Percentiles rank a stretch among this genome's conserved stretches.
phyloP scores from a whole-genome alignment of 805 yeast species.

The Maudiozyma barnettii region DNA sequence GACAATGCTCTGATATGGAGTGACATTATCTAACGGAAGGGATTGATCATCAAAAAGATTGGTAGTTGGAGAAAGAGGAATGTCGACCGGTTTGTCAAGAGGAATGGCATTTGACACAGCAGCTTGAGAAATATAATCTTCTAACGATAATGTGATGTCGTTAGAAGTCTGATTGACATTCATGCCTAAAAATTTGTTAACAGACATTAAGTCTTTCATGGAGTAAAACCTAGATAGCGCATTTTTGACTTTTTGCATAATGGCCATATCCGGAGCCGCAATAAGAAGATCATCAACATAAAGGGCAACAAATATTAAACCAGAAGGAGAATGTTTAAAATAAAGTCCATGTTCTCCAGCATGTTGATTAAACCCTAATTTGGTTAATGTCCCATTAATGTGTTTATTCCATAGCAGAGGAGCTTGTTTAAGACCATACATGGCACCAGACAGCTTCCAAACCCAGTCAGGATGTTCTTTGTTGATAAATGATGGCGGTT shows the following conservation, averaged over 20 bases:
- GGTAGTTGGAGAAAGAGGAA: neutral
- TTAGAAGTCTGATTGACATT: neutral
- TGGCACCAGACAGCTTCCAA: conserved; percentile 8
- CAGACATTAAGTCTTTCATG: neutral
- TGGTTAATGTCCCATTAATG: conserved; percentile 21
- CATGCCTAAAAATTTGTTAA: neutral
- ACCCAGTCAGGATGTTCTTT: conserved; percentile 3
- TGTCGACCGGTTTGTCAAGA: neutral
- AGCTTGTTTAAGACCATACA: conserved; percentile 11
- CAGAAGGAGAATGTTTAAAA: neutral
- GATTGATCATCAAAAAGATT: neutral
- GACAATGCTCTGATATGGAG: neutral
- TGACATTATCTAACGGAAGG: neutral
- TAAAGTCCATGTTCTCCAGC: conserved; percentile 5
- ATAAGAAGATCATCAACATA: conserved; percentile 8
- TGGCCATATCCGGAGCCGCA: neutral
- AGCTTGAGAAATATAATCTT: neutral
- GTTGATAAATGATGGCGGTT: conserved; percentile 5
- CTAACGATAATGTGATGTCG: neutral
- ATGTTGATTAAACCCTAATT: conserved; percentile 13
- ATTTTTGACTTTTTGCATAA: neutral
- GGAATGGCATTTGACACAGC: neutral
- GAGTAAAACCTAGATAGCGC: neutral
- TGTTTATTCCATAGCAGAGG: conserved; percentile 24
- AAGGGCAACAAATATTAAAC: conserved; percentile 1